Percentiles rank a stretch among this genome's conserved stretches.
Evolutionary conservation across 331 rosid genomes (phyloP).

Genomic region (Malus hybrid): DNA sequence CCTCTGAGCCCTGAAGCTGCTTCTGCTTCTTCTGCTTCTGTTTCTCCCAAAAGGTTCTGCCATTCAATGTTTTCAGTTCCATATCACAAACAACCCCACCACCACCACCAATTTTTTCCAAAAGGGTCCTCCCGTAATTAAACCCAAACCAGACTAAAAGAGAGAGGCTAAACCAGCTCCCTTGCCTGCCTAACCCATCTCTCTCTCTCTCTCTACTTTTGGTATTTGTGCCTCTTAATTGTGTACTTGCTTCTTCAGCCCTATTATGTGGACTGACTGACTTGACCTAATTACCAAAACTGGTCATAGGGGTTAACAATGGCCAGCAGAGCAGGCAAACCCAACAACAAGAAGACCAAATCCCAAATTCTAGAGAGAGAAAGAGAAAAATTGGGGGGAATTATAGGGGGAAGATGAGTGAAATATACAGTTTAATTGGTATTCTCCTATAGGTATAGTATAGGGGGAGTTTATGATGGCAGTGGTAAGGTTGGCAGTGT

Average conservation of each 20-base stretch:
- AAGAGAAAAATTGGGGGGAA: background rate
- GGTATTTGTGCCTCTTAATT: conserved; percentile 25
- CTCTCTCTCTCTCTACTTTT: conserved; percentile 13
- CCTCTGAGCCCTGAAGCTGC: conserved; percentile 1
- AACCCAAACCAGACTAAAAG: conserved; percentile 1
- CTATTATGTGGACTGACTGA: background rate
- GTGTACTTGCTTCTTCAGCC: background rate
- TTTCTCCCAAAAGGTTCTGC: conserved; percentile 47
- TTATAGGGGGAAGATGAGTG: conserved; percentile 6
- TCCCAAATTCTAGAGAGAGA: background rate
- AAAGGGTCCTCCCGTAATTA: background rate
- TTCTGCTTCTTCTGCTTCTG: conserved; percentile 15
- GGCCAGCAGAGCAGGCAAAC: background rate
- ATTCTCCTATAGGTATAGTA: conserved; percentile 16
- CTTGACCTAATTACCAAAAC: background rate
- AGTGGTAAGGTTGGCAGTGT: conserved; percentile 57
- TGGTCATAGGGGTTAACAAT: background rate
- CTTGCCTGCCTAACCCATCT: conserved; percentile 69
- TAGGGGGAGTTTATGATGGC: conserved; percentile 43
- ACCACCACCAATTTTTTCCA: background rate
- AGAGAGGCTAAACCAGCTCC: conserved; percentile 7
- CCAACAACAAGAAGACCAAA: background rate
- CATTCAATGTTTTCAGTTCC: conserved; percentile 69
- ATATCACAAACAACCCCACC: conserved; percentile 23
- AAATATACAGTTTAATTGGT: conserved; percentile 16